Evolutionary conservation across 1,284 basidiomycete species (phyloP).

Genomic region (Fomitopsis pinicola): DNA sequence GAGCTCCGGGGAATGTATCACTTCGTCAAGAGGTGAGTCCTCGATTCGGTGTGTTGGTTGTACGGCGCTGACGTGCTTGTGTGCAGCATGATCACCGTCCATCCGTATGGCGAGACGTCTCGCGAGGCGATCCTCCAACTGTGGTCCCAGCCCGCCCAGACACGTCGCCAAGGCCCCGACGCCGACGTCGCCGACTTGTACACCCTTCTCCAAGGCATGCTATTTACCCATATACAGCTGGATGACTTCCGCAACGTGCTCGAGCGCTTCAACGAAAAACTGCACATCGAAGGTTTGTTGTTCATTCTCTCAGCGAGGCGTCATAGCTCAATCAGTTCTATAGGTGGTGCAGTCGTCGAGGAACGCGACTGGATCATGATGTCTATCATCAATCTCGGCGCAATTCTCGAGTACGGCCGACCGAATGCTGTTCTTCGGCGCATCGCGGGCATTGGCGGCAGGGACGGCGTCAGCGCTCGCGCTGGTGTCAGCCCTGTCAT

Average conservation of each 20-base stretch:
- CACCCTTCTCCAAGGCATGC: slow-evolving; percentile 89
- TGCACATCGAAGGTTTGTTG: slow-evolving; percentile 68
- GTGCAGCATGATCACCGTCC: slow-evolving; percentile 79
- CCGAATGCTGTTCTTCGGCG: slow-evolving; percentile 67
- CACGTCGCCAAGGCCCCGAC: slow-evolving; percentile 71
- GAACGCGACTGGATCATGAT: slow-evolving; percentile 97
- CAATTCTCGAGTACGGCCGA: slow-evolving; percentile 87
- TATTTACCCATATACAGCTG: slow-evolving; percentile 91
- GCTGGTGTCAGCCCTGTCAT: slow-evolving; percentile 14
- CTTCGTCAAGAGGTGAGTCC: slow-evolving; percentile 87
- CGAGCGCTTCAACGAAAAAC: slow-evolving; percentile 81
- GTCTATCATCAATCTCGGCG: slow-evolving; percentile 79
- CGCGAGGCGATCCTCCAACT: slow-evolving; percentile 85
- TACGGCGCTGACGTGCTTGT: slow-evolving; percentile 10
- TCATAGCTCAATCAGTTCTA: not conserved
- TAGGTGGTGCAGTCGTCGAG: slow-evolving; percentile 40
- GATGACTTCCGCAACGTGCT: slow-evolving; percentile 85
- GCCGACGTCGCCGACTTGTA: slow-evolving; percentile 81
- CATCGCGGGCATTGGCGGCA: slow-evolving; percentile 39
- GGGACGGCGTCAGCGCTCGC: slow-evolving; percentile 17
- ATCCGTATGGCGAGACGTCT: slow-evolving; percentile 75
- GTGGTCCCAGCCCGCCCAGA: slow-evolving; percentile 76
- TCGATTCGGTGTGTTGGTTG: not conserved
- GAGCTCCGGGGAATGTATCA: slow-evolving; percentile 90
- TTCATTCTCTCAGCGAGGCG: not conserved